phyloP scores from a whole-genome alignment of 2,329 filamentous ascomycete genomes.

The Diaporthe amygdali region DNA sequence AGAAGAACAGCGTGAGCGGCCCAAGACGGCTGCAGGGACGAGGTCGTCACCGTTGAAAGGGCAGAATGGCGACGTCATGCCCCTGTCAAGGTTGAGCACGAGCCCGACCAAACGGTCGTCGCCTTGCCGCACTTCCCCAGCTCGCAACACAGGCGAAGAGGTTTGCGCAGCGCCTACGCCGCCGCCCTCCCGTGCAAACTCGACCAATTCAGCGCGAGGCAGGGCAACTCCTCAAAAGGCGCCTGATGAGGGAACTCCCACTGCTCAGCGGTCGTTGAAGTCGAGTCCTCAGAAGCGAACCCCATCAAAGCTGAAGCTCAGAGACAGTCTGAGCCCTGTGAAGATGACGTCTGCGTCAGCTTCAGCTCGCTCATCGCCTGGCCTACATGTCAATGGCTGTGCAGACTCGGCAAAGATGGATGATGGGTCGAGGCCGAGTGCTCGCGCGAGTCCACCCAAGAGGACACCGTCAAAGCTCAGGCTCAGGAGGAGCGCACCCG shows the following conservation, averaged over 20 bases:
- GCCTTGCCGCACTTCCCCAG: neutral
- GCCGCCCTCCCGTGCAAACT: slow-evolving; percentile 1
- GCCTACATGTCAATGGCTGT: too few species aligned
- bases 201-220: neutral
- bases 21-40: neutral
- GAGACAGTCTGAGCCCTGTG: neutral
- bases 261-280: neutral
- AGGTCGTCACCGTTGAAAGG: neutral
- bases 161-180: neutral
- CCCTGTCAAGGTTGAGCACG: neutral
- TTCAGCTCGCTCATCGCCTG: neutral
- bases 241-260: neutral
- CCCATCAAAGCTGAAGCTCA: neutral
- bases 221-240: neutral
- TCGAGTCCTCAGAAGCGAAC: neutral
- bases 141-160: neutral
- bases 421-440: neutral
- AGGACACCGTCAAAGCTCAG: slow-evolving; percentile 17
- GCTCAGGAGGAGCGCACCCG: slow-evolving; percentile 14
- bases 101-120: neutral
- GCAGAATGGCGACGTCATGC: neutral
- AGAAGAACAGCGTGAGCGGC: neutral
- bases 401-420: neutral
- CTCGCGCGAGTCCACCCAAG: neutral
- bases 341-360: neutral